Conservation (phyloP, 306 rosid genomes). For the Herpetospermum pedunculosum region DNA sequence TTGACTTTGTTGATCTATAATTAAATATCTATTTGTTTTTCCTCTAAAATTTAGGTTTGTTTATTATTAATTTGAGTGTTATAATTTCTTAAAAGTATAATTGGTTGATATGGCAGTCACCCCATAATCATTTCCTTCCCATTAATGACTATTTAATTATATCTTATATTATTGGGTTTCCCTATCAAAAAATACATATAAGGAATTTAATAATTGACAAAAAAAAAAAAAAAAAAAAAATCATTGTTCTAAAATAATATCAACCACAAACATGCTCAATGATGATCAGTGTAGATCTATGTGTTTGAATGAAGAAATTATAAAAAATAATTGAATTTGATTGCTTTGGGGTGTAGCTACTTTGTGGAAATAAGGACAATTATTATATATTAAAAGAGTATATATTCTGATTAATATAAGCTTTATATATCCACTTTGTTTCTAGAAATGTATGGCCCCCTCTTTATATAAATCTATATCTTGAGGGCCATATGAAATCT, state of each 20-base stretch:
- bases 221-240: no score
- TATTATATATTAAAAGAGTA: background rate
- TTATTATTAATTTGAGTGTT: background rate
- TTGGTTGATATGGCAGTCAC: background rate
- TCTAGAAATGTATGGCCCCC: background rate
- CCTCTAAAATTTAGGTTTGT: background rate
- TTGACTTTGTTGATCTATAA: background rate
- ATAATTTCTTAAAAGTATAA: background rate
- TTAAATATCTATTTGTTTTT: background rate
- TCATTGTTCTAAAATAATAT: background rate
- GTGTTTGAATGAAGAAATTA: background rate
- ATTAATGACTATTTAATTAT: slow-evolving; percentile 1
- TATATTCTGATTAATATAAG: background rate
- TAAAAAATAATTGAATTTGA: background rate
- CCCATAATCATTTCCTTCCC: background rate
- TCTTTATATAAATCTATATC: background rate
- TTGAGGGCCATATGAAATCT: background rate
- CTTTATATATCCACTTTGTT: slow-evolving; percentile 4
- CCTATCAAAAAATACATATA: background rate
- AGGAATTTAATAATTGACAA: no score
- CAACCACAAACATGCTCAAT: background rate
- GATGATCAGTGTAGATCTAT: background rate
- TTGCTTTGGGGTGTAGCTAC: background rate
- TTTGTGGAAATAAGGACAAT: background rate
- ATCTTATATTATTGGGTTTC: background rate